Evolutionary conservation across 345 rosid genomes (phyloP), one percentile per base, ranked within the genome.

Genomic region (Psidium friedrichsthalianum): DNA sequence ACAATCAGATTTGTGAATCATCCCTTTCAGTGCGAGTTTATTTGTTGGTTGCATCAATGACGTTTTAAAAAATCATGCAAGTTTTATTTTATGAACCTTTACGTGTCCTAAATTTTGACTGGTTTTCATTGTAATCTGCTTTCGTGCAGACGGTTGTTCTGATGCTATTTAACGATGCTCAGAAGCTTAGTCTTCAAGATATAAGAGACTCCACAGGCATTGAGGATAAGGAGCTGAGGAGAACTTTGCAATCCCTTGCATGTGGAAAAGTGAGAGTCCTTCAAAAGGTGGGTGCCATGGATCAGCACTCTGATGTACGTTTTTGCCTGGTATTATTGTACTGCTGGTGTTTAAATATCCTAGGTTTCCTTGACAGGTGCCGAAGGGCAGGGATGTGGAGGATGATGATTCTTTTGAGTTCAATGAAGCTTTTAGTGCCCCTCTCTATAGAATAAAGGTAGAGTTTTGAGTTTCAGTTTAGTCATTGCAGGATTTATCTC

Each of bases 201-300:
- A 93, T 96, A 80, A 96, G 95, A 89, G 99, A 95, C 56, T 90
- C 98, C 85, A 97, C 99, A 10, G 92, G 98, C 86, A 94, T 97
- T 83, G 99, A 97, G 90, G 99, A 96, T 88, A 96, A 96, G 88
- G 99, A 97, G 88, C 91, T 97, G 89, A 92, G 96, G 82, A 93
- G 99, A 90, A 97, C 99, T 57, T 88, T 97, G 85, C 99, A 97
- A 89, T 97, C 99, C 51, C 98, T 97, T 89, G 99, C 99, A 21
- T 96, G 99, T 86, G 99, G 99, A 58, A 97, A 95, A 96, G 95
- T 95, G 83, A 94, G 98, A 54, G 98, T 97, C 90, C 94, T 97
- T 84, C 96, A 88, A 86, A 97, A 97, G 98, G 99, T 95, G 47
- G 47, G 90, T 78, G 64, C 40, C 85, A 51, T 13, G 27, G 2